These are phyloP conservation scores for Amylocystis lapponica DNA, from an alignment of 768 basidiomycete genomes.

Conservation along the genomic window DNA sequence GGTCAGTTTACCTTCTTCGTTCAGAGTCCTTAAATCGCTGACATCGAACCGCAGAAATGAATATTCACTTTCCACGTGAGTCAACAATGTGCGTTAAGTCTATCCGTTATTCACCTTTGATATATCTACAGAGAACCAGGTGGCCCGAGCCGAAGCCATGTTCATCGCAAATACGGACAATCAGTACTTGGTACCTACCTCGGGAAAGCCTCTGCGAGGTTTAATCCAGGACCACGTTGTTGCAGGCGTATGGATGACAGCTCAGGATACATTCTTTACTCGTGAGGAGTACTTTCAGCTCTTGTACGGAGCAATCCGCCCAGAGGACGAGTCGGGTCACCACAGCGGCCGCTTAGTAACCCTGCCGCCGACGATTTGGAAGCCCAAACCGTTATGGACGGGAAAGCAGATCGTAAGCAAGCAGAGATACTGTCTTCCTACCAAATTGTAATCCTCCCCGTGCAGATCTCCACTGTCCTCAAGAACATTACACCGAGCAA, in stretches of 20 bases:
- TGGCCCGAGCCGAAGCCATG: constrained; percentile 91
- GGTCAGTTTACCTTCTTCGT: constrained; percentile 36
- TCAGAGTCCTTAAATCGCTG: constrained; percentile 10
- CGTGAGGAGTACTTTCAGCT: constrained; percentile 96
- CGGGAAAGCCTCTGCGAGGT: constrained; percentile 95
- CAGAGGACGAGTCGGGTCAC: constrained; percentile 68
- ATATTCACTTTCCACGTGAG: constrained; percentile 98
- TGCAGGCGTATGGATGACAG: constrained; percentile 99
- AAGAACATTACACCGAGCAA: constrained; percentile 83
- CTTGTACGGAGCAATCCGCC: constrained; percentile 87
- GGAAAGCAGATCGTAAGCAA: constrained; percentile 96
- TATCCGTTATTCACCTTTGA: background rate
- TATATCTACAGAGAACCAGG: constrained; percentile 80
- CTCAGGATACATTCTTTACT: constrained; percentile 90
- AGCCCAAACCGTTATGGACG: constrained; percentile 89
- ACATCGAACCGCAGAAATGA: constrained; percentile 71
- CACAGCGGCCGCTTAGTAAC: constrained; percentile 63
- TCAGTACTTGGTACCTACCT: constrained; percentile 98
- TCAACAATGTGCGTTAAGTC: constrained; percentile 11
- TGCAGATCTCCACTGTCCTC: constrained; percentile 88
- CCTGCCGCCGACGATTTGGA: constrained; percentile 89
- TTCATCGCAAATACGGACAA: constrained; percentile 97
- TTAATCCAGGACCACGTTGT: constrained; percentile 99
- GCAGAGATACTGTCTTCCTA: too few species aligned
- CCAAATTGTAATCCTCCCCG: background rate